Evolutionary conservation across 1,284 basidiomycete genomes (phyloP), one percentile per base, ranked within the genome.

Genomic region (Apiotrichum akiyoshidainum): DNA sequence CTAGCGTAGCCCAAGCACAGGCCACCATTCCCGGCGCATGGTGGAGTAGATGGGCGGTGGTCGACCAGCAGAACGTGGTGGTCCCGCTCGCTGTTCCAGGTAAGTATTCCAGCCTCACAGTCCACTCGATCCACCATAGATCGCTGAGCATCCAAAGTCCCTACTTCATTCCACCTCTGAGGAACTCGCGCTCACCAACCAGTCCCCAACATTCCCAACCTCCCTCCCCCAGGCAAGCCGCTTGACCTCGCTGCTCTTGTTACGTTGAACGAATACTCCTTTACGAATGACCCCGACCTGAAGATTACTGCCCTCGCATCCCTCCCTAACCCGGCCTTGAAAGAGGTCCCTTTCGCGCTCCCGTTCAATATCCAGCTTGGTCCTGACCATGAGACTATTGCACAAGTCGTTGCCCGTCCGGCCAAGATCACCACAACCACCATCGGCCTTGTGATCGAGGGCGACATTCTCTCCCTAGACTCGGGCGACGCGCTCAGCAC

Each of bases 161-260:
- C 55, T 10, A 54, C 49, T 10, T 35, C 40, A 6, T 58, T 58
- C 54, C 40, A 40, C 12, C 46, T 58, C 63, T 59, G 39, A 35
- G 48, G 26, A 31, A 5, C 46, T 2, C n/a, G 14, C 14, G 48
- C 48, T 50, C 52, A 61, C 55, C 12, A 22, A 26, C 13, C 57
- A 78, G 76, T 77, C 11, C 74, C 76, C 12, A 56, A 52, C 10
- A 37, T 77, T 5, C 74, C 75, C 17, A 68, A 72, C 48, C 56
- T 77, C 26, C 77, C 77, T 7, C 35, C 39, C 17, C 73, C 75
- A 6, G 72, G 73, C 16, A 42, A 47, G n/a, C 66, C 65, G 19
- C 66, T 75, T 31, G 65, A 78, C 51, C 66, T 77, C 11, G 65
- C 72, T 2, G 53, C 63, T 8, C 64, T 77, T 9, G 73, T 78